Evolutionary conservation across 1,139 yeast genomes (phyloP).

Genomic region (Diutina ranongensis): DNA sequence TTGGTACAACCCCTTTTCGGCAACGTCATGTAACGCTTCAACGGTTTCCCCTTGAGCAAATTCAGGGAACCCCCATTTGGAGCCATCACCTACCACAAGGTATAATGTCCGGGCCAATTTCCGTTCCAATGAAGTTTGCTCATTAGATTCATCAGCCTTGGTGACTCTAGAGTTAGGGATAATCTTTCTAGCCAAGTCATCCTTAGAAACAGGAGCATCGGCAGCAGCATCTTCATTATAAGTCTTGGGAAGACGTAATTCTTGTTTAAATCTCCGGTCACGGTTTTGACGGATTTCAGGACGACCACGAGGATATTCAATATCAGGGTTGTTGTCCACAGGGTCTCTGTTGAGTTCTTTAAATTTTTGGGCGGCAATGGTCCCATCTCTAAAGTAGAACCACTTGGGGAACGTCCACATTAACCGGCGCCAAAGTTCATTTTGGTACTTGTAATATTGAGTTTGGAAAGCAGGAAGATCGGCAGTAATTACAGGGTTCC

Average conservation of each 20-base stretch:
- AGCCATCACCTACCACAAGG: conserved; percentile 40
- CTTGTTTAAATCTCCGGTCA: conserved; percentile 79
- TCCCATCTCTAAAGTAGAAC: conserved; percentile 84
- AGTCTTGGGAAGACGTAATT: conserved; percentile 54
- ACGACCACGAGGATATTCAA: conserved; percentile 69
- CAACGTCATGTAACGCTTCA: conserved; percentile 56
- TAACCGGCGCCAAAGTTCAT: conserved; percentile 74
- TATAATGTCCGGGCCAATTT: conserved; percentile 71
- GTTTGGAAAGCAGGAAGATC: conserved; percentile 63
- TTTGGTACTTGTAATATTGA: conserved; percentile 73
- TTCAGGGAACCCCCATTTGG: conserved; percentile 70
- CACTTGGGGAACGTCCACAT: conserved; percentile 98
- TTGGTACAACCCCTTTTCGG: conserved; percentile 60
- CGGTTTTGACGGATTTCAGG: conserved; percentile 84
- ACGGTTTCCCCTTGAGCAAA: conserved; percentile 31
- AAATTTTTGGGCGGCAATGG: conserved; percentile 77
- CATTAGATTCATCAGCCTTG: conserved; percentile 57
- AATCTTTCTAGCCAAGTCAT: conserved; percentile 51
- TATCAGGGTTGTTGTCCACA: conserved; percentile 56
- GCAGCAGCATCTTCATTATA: conserved; percentile 28
- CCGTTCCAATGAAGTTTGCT: conserved; percentile 64
- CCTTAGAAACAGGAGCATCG: conserved; percentile 12
- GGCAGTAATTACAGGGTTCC: conserved; percentile 77
- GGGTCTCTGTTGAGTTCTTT: conserved; percentile 70
- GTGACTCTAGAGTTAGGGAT: conserved; percentile 64